Evolutionary conservation across 2,329 filamentous ascomycete genomes (phyloP), one percentile per base, ranked within the genome.

Genomic region (Fusarium transvaalense): DNA sequence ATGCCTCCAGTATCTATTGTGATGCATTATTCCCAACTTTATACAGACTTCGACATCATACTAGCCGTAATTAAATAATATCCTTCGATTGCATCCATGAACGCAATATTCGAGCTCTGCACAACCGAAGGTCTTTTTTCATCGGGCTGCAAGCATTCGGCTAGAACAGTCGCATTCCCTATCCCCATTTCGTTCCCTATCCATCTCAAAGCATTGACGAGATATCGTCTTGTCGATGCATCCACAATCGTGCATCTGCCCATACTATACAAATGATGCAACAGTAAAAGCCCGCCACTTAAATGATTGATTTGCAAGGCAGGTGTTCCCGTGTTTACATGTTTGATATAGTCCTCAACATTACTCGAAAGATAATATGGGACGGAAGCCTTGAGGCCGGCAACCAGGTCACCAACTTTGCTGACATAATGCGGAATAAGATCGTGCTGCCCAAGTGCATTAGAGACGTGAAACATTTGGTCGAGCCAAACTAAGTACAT

Each of bases 11-110:
- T 19, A 10, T 7, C 6, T 4, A 15, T 9, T 14, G 23, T 9
- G 10, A 29, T 29, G 5, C 9, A 37, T 6, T 17, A 3, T 4
- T 15, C 10, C 17, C 1, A 14, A 12, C 1, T 1, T 29, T 19
- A 29, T 45, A 6, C 14, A 5, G 58, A 58, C 21, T 61, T 39
- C 14, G 60, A 21, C 56, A 61, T 46, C 59, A 62, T 62, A 6
- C 59, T 62, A 2, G 59, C 59, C 1, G 56, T 62, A 2, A 62
- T 62, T 4, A 62, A 19, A 3, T 61, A 62, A 34, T 61, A 59
- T 6, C 59, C 59, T n/a, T 62, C 59, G 6, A 62, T 56, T 8
- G 47, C 57, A 34, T 62, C 59, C 13, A 62, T 23, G 6, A 62
- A 62, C 1, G 46, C n/a, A 3, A 61, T 27, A 6, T 9, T 19